Conservation (phyloP, 345 rosid species). For the Murraya koenigii region DNA sequence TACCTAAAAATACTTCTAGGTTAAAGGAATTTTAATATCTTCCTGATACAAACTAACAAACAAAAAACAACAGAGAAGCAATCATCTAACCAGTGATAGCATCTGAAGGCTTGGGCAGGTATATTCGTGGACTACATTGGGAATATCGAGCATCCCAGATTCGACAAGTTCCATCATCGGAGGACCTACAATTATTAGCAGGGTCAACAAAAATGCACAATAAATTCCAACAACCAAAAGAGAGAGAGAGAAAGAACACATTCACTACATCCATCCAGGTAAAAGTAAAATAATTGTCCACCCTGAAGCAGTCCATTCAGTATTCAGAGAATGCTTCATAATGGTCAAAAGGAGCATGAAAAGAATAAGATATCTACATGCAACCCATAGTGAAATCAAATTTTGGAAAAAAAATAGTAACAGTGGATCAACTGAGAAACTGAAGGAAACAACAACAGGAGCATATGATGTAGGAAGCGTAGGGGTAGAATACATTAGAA, state of each 20-base stretch:
- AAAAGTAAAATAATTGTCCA: not conserved
- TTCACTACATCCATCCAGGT: slow-evolving; percentile 13
- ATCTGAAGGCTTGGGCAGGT: slow-evolving; percentile 74
- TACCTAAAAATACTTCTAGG: slow-evolving; percentile 48
- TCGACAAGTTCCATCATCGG: slow-evolving; percentile 99
- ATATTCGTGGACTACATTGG: slow-evolving; percentile 63
- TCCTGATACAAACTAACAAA: slow-evolving; percentile 9
- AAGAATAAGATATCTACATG: slow-evolving; percentile 3
- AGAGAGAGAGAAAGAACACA: too few species aligned
- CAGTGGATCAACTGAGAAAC: slow-evolving; percentile 15
- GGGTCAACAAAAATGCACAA: slow-evolving; percentile 9
- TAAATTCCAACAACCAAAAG: slow-evolving; percentile 3
- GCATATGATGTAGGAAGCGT: too few species aligned
- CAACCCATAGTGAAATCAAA: slow-evolving; percentile 8
- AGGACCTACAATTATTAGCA: slow-evolving; percentile 62
- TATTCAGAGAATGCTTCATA: slow-evolving; percentile 12
- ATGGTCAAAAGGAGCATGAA: not conserved
- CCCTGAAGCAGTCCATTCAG: slow-evolving; percentile 6
- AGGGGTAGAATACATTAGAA: too few species aligned
- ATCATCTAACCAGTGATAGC: slow-evolving; percentile 55
- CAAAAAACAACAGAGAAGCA: slow-evolving; percentile 15
- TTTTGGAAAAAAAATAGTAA: slow-evolving; percentile 8
- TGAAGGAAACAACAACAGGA: slow-evolving; percentile 15
- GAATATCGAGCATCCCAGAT: slow-evolving; percentile 97
- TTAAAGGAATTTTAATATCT: slow-evolving; percentile 18